Conservation (phyloP, 2,329 filamentous ascomycete species). For the Cladorrhinum sp. region DNA sequence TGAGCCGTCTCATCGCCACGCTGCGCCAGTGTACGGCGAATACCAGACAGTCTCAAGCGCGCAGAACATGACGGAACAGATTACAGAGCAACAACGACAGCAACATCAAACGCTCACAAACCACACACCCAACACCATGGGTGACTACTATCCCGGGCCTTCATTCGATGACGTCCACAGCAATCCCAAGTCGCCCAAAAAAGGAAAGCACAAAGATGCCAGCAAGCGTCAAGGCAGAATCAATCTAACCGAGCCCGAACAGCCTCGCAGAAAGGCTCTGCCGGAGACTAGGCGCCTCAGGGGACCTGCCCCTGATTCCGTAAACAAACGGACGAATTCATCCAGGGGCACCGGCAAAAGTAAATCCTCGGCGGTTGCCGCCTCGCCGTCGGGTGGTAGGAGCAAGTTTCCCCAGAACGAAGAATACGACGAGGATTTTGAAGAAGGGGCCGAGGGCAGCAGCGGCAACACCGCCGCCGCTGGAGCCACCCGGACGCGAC, state of each 20-base stretch:
- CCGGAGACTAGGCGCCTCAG: background rate
- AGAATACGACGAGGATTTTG: background rate
- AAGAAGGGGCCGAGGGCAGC: background rate
- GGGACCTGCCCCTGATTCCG: background rate
- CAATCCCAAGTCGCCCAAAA: background rate
- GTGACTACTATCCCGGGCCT: background rate
- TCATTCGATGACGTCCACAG: background rate
- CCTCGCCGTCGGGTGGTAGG: background rate
- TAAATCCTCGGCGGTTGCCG: background rate
- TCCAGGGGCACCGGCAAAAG: background rate
- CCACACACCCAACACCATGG: background rate
- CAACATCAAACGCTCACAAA: background rate
- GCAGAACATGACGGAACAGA: background rate
- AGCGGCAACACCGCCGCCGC: background rate
- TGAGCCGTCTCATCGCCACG: background rate
- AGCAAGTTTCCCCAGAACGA: background rate
- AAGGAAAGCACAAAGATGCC: background rate
- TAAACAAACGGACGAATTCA: background rate
- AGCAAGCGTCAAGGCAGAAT: background rate
- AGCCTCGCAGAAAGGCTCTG: background rate
- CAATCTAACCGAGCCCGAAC: background rate
- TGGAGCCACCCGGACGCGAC: constrained; percentile 3
- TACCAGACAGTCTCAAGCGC: background rate
- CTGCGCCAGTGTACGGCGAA: background rate
- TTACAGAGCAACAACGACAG: background rate